Conservation (phyloP, 78 protist genomes). For the Dictyostelium brefeldianum region DNA sequence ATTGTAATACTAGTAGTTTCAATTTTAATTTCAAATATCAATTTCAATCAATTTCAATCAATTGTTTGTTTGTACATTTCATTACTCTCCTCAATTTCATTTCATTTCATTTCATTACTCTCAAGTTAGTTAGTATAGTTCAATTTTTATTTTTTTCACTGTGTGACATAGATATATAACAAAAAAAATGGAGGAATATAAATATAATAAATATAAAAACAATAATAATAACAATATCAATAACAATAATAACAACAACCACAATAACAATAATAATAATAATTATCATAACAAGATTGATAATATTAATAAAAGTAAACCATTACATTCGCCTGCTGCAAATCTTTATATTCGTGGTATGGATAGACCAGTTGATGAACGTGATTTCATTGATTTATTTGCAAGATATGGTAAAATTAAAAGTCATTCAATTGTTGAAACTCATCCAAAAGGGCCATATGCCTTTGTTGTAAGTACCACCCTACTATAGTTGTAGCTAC, state of each 20-base stretch:
- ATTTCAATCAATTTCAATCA: too few species aligned
- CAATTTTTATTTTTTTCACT: too few species aligned
- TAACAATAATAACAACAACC: neutral
- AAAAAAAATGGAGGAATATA: neutral
- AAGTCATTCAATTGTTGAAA: neutral
- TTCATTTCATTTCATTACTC: too few species aligned
- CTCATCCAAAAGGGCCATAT: constrained; percentile 14
- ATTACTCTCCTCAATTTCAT: too few species aligned
- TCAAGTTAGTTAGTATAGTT: too few species aligned
- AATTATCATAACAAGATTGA: neutral
- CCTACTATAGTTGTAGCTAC: too few species aligned
- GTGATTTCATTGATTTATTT: constrained; percentile 27
- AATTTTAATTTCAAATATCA: too few species aligned
- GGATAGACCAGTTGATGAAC: neutral
- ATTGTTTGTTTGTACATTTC: too few species aligned
- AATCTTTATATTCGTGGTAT: neutral
- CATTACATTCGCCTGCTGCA: neutral
- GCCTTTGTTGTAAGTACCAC: constrained; percentile 58
- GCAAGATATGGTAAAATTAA: constrained; percentile 29
- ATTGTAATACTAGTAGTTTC: too few species aligned
- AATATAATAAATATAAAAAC: neutral
- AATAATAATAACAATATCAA: neutral
- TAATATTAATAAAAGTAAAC: neutral
- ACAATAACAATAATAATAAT: too few species aligned
- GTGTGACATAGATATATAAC: neutral